A percentile compares a stretch with the other conserved stretches of the same genome.
phyloP scores from a whole-genome alignment of 257 asterid species.

The Hygrophila difformis region DNA sequence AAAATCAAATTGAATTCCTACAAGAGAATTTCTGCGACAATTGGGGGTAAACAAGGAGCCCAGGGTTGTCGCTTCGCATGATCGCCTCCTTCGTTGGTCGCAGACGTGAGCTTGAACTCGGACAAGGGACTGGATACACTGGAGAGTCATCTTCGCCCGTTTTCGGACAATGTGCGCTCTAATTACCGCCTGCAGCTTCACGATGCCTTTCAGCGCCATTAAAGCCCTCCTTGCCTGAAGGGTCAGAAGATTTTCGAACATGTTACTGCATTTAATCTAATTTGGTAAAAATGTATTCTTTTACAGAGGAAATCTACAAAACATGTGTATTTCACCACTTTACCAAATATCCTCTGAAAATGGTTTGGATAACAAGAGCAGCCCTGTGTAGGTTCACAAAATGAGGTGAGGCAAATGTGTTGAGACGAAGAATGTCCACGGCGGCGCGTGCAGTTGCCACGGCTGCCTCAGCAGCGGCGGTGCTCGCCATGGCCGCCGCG shows the following conservation, averaged over 20 bases:
- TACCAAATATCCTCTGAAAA: conserved; percentile 86
- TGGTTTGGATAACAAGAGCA: conserved; percentile 56
- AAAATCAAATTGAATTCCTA: too few relatives aligned
- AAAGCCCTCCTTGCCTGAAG: conserved; percentile 80
- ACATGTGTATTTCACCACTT: too few relatives aligned
- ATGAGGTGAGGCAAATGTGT: conserved; percentile 17
- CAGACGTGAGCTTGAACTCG: conserved; percentile 69
- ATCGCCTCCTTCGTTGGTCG: conserved; percentile 64
- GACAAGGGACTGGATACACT: conserved; percentile 67
- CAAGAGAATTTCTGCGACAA: conserved; percentile 13
- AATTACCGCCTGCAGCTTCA: conserved; percentile 72
- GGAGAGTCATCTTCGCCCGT: conserved; percentile 73
- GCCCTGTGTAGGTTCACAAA: conserved; percentile 26
- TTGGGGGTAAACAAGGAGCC: conserved; percentile 14
- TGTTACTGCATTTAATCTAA: too few relatives aligned
- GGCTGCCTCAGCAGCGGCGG: conserved; percentile 47
- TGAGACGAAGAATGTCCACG: conserved; percentile 35
- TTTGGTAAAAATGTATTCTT: too few relatives aligned
- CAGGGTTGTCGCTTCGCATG: conserved; percentile 34
- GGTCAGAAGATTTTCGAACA: not conserved
- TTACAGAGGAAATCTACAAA: too few relatives aligned
- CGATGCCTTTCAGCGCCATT: conserved; percentile 66
- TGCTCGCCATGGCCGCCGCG: conserved; percentile 39
- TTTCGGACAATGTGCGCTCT: conserved; percentile 73
- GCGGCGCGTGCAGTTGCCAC: conserved; percentile 46